Conservation (phyloP, 371 early-diverging fungal genomes). For the Mortierella sp. region DNA sequence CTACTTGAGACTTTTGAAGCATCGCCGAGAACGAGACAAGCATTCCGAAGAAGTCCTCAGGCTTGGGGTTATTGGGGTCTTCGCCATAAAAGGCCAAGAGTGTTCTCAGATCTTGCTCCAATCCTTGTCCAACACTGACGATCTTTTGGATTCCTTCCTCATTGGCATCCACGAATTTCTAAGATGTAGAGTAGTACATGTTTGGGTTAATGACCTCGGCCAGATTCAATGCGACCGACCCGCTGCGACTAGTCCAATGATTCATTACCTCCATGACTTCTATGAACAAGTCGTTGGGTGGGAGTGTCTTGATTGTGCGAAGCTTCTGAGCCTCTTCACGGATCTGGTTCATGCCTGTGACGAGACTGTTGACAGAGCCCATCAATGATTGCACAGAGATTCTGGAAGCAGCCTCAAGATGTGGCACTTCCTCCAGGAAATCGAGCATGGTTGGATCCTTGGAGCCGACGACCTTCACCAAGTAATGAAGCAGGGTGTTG, state of each 20-base stretch:
- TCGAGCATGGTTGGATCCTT: conserved; percentile 66
- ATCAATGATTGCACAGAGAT: conserved; percentile 74
- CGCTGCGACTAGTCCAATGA: background rate
- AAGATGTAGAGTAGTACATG: too few relatives aligned
- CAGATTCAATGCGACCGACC: background rate
- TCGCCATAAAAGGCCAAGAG: conserved; percentile 84
- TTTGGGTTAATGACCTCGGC: too few relatives aligned
- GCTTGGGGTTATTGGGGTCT: conserved; percentile 79
- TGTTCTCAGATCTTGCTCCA: conserved; percentile 76
- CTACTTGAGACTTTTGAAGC: conserved; percentile 47
- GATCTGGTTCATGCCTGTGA: conserved; percentile 64
- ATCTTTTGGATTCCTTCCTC: conserved; percentile 54
- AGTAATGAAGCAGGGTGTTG: conserved; percentile 80
- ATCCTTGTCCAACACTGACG: conserved; percentile 61
- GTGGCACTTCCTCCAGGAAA: conserved; percentile 74
- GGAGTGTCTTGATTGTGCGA: conserved; percentile 47
- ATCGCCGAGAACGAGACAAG: conserved; percentile 55
- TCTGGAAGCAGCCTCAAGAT: conserved; percentile 76
- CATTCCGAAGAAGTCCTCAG: conserved; percentile 91
- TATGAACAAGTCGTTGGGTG: conserved; percentile 71
- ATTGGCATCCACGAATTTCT: conserved; percentile 42
- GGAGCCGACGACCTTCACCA: conserved; percentile 72
- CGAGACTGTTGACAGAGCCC: conserved; percentile 68
- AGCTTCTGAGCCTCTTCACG: conserved; percentile 64
- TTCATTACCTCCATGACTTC: conserved; percentile 68